These are phyloP conservation scores for Aspergillus pseudotamarii DNA, from an alignment of 2,329 filamentous ascomycete species.

Conservation along the genomic window DNA sequence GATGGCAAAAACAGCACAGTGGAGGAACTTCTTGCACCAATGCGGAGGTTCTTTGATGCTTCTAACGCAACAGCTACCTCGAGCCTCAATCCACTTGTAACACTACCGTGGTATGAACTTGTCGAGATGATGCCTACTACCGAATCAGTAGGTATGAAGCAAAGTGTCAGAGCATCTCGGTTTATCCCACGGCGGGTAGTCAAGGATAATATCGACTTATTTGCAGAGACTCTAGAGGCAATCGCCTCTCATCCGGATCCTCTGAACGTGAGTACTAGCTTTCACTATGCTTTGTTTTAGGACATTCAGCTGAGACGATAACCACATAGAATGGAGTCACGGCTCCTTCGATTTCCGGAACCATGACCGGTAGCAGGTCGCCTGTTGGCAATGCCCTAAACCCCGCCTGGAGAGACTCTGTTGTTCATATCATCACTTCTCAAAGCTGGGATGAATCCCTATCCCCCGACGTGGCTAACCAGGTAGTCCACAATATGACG, in stretches of 20 bases:
- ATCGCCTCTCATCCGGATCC: neutral
- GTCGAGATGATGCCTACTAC: neutral
- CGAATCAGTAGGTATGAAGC: slow-evolving; percentile 2
- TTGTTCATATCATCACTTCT: slow-evolving; percentile 17
- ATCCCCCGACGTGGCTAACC: slow-evolving; percentile 1
- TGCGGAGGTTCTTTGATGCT: neutral
- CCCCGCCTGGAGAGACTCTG: slow-evolving; percentile 22
- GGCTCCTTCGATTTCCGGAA: slow-evolving; percentile 18
- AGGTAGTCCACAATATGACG: slow-evolving; percentile 16
- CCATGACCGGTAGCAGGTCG: slow-evolving; percentile 17
- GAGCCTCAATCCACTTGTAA: neutral
- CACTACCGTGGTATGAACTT: slow-evolving; percentile 8
- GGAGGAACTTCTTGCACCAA: neutral
- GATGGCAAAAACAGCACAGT: neutral
- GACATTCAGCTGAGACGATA: no score
- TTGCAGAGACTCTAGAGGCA: slow-evolving; percentile 2
- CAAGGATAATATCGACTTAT: neutral
- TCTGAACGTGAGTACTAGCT: no score
- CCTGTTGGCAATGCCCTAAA: slow-evolving; percentile 19
- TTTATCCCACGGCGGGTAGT: slow-evolving; percentile 6
- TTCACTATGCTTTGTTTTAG: no score
- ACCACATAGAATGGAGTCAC: slow-evolving; percentile 13
- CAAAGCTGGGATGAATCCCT: slow-evolving; percentile 17
- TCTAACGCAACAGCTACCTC: slow-evolving; percentile 2
- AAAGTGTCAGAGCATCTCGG: neutral